These are phyloP conservation scores for Lactifluus hygrophoroides DNA, from an alignment of 768 basidiomycete species.

Conservation along the genomic window DNA sequence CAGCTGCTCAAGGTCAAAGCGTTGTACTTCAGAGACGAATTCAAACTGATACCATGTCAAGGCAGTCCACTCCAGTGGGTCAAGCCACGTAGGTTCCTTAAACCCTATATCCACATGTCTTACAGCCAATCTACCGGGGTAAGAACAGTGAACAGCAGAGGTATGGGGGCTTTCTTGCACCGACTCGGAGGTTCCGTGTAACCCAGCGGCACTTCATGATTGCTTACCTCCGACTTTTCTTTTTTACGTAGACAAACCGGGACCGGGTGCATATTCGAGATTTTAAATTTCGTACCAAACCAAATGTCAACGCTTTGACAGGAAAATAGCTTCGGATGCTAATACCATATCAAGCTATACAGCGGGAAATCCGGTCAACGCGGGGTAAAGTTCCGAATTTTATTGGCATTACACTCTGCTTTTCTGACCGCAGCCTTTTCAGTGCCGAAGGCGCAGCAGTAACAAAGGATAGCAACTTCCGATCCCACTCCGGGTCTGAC, in stretches of 20 bases:
- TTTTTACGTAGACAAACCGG: neutral
- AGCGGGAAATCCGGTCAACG: neutral
- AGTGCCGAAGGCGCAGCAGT: neutral
- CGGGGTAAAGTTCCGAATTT: neutral
- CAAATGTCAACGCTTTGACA: neutral
- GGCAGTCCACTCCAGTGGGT: neutral
- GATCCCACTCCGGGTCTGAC: neutral
- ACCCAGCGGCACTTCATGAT: too few relatives aligned
- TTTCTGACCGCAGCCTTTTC: neutral
- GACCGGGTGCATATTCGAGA: neutral
- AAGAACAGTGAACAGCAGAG: neutral
- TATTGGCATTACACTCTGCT: neutral
- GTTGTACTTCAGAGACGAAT: neutral
- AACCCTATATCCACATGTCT: neutral
- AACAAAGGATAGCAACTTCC: neutral
- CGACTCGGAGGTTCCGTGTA: too few relatives aligned
- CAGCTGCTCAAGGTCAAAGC: neutral
- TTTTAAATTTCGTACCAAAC: neutral
- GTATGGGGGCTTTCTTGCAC: neutral
- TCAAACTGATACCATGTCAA: too few relatives aligned
- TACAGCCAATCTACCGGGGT: neutral
- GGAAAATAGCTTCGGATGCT: neutral
- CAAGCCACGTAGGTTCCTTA: neutral
- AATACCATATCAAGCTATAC: neutral
- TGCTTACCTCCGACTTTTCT: neutral